Evolutionary conservation across 2,329 filamentous ascomycete genomes (phyloP).

Genomic region (Stagonosporopsis rhizophila): DNA sequence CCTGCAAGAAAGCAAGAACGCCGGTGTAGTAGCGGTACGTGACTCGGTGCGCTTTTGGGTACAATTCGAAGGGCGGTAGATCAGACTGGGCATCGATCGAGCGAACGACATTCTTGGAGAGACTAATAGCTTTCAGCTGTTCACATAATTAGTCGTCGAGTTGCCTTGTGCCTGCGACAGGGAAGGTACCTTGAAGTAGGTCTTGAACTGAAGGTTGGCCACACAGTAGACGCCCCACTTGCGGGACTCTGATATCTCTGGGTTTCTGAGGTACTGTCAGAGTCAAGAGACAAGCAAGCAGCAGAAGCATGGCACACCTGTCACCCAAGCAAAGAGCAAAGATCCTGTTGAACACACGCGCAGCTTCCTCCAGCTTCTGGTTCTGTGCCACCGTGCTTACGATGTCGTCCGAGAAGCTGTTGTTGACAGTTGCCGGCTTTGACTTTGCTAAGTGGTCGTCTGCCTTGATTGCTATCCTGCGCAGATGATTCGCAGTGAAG

Average conservation of each 20-base stretch:
- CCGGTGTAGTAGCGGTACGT: conserved; percentile 97
- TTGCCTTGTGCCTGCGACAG: neutral
- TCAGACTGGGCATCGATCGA: conserved; percentile 80
- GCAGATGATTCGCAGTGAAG: conserved; percentile 81
- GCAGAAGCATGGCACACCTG: conserved; percentile 62
- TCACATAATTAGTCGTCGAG: conserved; percentile 7
- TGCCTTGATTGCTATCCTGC: conserved; percentile 88
- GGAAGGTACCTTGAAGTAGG: conserved; percentile 78
- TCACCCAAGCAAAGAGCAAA: conserved; percentile 91
- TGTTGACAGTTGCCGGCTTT: conserved; percentile 56
- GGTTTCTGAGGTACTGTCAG: conserved; percentile 64
- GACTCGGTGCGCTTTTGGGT: conserved; percentile 88
- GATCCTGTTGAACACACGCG: conserved; percentile 87
- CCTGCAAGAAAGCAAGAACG: conserved; percentile 91
- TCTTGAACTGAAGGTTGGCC: conserved; percentile 96
- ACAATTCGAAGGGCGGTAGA: conserved; percentile 78
- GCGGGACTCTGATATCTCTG: conserved; percentile 83
- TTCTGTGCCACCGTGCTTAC: conserved; percentile 70
- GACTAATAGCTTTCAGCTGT: conserved; percentile 80
- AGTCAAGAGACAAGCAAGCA: conserved; percentile 18
- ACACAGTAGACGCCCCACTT: conserved; percentile 99
- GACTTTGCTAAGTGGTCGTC: conserved; percentile 71
- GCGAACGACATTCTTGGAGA: conserved; percentile 88
- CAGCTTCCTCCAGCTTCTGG: conserved; percentile 87
- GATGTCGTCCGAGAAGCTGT: conserved; percentile 78